These are phyloP conservation scores for Cryptosporidium sp. DNA, from an alignment of 169 alveolate genomes.

Conservation along the genomic window DNA sequence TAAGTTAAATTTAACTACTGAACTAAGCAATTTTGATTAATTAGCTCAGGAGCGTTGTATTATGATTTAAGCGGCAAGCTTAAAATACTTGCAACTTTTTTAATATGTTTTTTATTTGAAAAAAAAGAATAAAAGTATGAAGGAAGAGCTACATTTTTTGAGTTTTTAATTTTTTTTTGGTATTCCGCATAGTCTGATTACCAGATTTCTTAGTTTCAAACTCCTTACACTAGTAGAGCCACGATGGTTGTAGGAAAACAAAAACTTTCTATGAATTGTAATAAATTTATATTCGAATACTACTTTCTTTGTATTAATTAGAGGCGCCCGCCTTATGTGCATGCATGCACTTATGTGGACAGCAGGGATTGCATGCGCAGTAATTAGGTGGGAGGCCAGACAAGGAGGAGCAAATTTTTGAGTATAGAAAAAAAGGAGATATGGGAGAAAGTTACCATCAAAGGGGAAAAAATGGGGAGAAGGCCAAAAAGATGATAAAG, in stretches of 20 bases:
- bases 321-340: constrained; percentile 1
- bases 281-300: background rate
- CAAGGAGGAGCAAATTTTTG: background rate
- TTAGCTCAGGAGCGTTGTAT: background rate
- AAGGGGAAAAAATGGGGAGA: background rate
- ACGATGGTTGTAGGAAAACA: background rate
- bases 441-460: background rate
- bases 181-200: background rate
- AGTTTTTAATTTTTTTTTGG: no score
- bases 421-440: background rate
- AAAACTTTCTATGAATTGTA: background rate
- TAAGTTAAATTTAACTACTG: background rate
- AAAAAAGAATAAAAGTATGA: no score
- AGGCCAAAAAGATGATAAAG: background rate
- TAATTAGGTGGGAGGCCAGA: background rate
- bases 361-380: constrained; percentile 2
- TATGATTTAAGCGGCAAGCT: no score
- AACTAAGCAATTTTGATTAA: background rate
- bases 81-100: background rate
- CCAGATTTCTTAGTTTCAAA: background rate
- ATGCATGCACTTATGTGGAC: constrained; percentile 36
- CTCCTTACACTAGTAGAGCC: no score
- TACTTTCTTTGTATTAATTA: background rate
- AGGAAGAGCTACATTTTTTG: background rate
- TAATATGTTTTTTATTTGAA: no score